Percentiles rank a stretch among this genome's conserved stretches.
Evolutionary conservation across 1,139 yeast genomes (phyloP).

Genomic region (Geotrichum klebahnii): DNA sequence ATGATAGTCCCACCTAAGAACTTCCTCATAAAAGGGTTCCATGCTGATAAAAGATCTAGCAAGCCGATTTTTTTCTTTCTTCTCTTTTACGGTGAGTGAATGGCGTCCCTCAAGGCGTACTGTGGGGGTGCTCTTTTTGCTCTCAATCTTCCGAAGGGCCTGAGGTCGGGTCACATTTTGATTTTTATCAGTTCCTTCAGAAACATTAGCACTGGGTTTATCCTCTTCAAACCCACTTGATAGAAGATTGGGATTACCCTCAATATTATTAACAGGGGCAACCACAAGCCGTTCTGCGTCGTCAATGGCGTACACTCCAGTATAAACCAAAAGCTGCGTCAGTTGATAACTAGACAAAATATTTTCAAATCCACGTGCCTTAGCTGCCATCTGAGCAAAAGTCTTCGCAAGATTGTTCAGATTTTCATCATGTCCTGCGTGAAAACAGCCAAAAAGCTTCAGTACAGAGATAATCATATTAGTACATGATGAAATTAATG

Average conservation of each 20-base stretch:
- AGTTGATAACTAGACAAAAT: slow-evolving; percentile 29
- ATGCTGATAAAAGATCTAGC: slow-evolving; percentile 72
- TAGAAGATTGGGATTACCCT: background rate
- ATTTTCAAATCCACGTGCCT: slow-evolving; percentile 27
- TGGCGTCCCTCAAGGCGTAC: slow-evolving; percentile 15
- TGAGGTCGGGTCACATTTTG: slow-evolving; percentile 18
- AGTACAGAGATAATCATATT: slow-evolving; percentile 51
- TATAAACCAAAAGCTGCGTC: slow-evolving; percentile 28
- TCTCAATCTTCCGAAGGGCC: slow-evolving; percentile 25
- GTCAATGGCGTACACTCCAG: slow-evolving; percentile 28
- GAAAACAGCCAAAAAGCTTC: slow-evolving; percentile 33
- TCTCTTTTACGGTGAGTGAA: slow-evolving; percentile 41
- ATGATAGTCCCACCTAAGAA: slow-evolving; percentile 76
- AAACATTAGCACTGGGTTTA: slow-evolving; percentile 29
- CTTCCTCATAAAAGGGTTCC: slow-evolving; percentile 64
- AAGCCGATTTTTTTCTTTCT: slow-evolving; percentile 75
- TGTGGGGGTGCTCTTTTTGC: slow-evolving; percentile 11
- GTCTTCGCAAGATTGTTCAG: slow-evolving; percentile 28
- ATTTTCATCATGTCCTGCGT: slow-evolving; percentile 29
- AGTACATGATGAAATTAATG: slow-evolving; percentile 71
- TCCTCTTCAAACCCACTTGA: slow-evolving; percentile 7
- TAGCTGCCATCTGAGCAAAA: slow-evolving; percentile 28
- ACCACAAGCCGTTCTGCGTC: slow-evolving; percentile 22
- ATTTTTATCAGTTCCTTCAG: slow-evolving; percentile 31
- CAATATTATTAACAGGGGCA: slow-evolving; percentile 11